Evolutionary conservation across 129 eudicot genomes (phyloP).

Genomic region (Arctium minus): DNA sequence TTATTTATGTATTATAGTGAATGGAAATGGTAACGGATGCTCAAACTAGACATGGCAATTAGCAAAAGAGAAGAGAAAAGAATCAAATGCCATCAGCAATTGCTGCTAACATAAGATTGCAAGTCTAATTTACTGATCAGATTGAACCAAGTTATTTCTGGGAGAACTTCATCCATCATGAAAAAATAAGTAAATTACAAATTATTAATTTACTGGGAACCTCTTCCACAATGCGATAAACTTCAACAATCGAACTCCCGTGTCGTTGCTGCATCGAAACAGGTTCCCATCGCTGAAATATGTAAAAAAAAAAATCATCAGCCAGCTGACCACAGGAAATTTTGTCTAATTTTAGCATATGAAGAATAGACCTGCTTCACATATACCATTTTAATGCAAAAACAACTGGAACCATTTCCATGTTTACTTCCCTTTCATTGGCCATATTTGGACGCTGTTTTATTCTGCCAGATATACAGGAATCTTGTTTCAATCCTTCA

Average conservation of each 20-base stretch:
- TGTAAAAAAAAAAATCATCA: not conserved
- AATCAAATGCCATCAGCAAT: not conserved
- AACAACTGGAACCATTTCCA: not conserved
- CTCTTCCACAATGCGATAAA: constrained; percentile 98
- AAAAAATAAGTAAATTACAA: constrained; percentile 5
- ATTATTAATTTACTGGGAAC: constrained; percentile 34
- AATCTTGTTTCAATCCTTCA: not conserved
- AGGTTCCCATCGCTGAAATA: constrained; percentile 83
- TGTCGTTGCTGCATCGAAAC: constrained; percentile 96
- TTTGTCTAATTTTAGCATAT: not conserved
- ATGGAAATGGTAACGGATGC: constrained; percentile 15
- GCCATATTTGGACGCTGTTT: not conserved
- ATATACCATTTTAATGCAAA: not conserved
- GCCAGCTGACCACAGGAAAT: constrained; percentile 5
- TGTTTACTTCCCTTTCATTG: not conserved
- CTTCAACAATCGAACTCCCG: constrained; percentile 97
- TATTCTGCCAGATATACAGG: not conserved
- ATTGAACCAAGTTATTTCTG: not conserved
- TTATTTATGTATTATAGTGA: constrained; percentile 5
- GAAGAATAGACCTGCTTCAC: not conserved
- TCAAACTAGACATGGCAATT: constrained; percentile 1
- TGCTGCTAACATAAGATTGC: not conserved
- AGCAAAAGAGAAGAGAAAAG: not conserved
- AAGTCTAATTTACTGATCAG: not conserved
- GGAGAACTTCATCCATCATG: not conserved